Percentiles rank a stretch among this genome's conserved stretches.
These are phyloP conservation scores for Amanita polypyramis DNA, from an alignment of 768 basidiomycete genomes.

Conservation along the genomic window DNA sequence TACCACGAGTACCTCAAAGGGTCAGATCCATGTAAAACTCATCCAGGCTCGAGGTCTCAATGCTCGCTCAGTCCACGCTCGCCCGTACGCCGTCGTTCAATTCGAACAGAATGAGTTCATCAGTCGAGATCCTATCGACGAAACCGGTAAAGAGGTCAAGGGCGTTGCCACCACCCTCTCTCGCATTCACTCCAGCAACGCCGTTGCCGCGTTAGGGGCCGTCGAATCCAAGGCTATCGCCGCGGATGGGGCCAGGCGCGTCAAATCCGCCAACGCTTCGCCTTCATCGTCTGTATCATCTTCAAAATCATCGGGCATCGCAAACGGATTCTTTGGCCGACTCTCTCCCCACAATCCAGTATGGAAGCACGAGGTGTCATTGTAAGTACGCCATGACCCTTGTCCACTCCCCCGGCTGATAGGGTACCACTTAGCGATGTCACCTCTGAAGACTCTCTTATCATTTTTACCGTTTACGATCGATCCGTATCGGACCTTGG, in stretches of 20 bases:
- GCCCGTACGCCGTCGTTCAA: slow-evolving; percentile 92
- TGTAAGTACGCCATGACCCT: slow-evolving; percentile 51
- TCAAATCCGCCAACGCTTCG: slow-evolving; percentile 33
- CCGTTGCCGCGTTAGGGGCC: slow-evolving; percentile 56
- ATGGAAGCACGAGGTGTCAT: slow-evolving; percentile 98
- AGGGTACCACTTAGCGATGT: slow-evolving; percentile 63
- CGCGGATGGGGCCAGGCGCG: slow-evolving; percentile 23
- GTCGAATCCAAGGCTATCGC: slow-evolving; percentile 40
- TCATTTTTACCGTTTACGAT: slow-evolving; percentile 91
- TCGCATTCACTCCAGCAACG: slow-evolving; percentile 42
- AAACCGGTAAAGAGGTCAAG: slow-evolving; percentile 82
- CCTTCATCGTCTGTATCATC: slow-evolving; percentile 31
- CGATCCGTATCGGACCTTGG: slow-evolving; percentile 69
- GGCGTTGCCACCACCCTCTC: slow-evolving; percentile 58
- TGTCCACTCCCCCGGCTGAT: slow-evolving; percentile 2
- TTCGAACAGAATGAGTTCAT: slow-evolving; percentile 99
- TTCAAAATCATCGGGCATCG: slow-evolving; percentile 22
- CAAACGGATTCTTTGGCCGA: slow-evolving; percentile 47
- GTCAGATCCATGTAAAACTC: slow-evolving; percentile 93
- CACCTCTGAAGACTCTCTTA: slow-evolving; percentile 72
- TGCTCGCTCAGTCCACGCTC: slow-evolving; percentile 50
- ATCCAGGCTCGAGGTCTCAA: slow-evolving; percentile 83
- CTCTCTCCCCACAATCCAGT: slow-evolving; percentile 80
- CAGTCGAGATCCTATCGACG: slow-evolving; percentile 78
- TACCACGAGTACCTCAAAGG: slow-evolving; percentile 29